phyloP scores from a whole-genome alignment of 768 basidiomycete genomes.

The Mycena belliarum region DNA sequence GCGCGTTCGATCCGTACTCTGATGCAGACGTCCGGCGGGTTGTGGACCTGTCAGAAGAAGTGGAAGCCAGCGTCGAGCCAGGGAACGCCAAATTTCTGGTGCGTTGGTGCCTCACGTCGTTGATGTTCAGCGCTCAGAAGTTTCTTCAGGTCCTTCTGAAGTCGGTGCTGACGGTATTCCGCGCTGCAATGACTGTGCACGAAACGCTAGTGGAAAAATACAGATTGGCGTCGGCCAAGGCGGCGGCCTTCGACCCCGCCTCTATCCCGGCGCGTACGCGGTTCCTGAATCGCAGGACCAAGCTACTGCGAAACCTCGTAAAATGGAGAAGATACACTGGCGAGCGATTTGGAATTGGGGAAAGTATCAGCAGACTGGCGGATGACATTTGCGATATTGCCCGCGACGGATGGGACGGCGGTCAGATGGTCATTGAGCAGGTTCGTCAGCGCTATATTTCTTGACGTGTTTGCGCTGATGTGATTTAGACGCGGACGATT shows the following conservation, averaged over 20 bases:
- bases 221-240: constrained; percentile 25
- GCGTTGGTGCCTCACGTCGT: constrained; percentile 14
- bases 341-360: constrained; percentile 56
- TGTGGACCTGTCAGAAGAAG: constrained; percentile 77
- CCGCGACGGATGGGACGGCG: constrained; percentile 83
- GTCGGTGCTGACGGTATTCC: constrained; percentile 52
- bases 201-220: constrained; percentile 54
- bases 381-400: constrained; percentile 66
- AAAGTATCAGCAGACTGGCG: constrained; percentile 57
- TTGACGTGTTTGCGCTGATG: constrained; percentile 20
- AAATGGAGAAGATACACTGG: constrained; percentile 76
- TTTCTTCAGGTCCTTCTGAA: constrained; percentile 55
- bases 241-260: constrained; percentile 69
- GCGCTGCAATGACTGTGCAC: constrained; percentile 53
- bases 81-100: constrained; percentile 70
- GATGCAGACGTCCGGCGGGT: constrained; percentile 56
- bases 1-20: constrained; percentile 84
- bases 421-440: constrained; percentile 31
- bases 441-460: constrained; percentile 22
- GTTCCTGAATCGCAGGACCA: constrained; percentile 64
- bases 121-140: background rate
- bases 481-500: constrained; percentile 5
- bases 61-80: constrained; percentile 71
- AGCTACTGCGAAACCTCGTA: constrained; percentile 73
- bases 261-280: constrained; percentile 71